A percentile compares a stretch with the other conserved stretches of the same genome.
Evolutionary conservation across 768 basidiomycete genomes (phyloP).

Genomic region (Hygrocybe punicea): DNA sequence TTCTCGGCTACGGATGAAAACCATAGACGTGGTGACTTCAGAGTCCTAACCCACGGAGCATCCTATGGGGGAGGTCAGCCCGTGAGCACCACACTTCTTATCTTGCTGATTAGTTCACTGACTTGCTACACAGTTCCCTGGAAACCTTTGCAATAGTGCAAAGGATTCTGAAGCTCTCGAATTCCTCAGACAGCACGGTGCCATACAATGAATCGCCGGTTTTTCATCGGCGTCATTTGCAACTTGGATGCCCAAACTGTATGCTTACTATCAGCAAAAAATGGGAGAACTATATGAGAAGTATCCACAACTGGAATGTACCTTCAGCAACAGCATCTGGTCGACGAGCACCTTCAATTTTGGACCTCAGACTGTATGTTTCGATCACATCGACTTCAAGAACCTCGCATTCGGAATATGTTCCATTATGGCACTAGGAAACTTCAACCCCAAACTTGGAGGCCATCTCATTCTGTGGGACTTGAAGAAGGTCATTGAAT

Average conservation of each 20-base stretch:
- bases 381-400: slow-evolving; percentile 21
- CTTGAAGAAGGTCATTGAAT: slow-evolving; percentile 19
- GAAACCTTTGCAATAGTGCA: slow-evolving; percentile 7
- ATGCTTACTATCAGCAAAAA: slow-evolving; percentile 11
- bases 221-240: slow-evolving; percentile 17
- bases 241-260: slow-evolving; percentile 22
- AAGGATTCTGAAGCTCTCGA: background rate
- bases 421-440: slow-evolving; percentile 25
- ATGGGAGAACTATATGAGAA: slow-evolving; percentile 9
- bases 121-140: background rate
- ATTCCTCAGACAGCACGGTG: background rate
- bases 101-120: no score
- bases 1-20: slow-evolving; percentile 5
- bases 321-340: slow-evolving; percentile 30
- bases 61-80: slow-evolving; percentile 31
- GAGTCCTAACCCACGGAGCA: slow-evolving; percentile 17
- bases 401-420: slow-evolving; percentile 29
- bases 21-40: slow-evolving; percentile 22
- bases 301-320: slow-evolving; percentile 11
- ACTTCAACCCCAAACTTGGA: slow-evolving; percentile 18
- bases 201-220: slow-evolving; percentile 18
- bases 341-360: slow-evolving; percentile 29
- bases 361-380: slow-evolving; percentile 11
- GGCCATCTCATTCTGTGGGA: slow-evolving; percentile 29
- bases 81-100: background rate